Evolutionary conservation across 148 eudicot species (phyloP).

Genomic region (Vaccinium macrocarpon): DNA sequence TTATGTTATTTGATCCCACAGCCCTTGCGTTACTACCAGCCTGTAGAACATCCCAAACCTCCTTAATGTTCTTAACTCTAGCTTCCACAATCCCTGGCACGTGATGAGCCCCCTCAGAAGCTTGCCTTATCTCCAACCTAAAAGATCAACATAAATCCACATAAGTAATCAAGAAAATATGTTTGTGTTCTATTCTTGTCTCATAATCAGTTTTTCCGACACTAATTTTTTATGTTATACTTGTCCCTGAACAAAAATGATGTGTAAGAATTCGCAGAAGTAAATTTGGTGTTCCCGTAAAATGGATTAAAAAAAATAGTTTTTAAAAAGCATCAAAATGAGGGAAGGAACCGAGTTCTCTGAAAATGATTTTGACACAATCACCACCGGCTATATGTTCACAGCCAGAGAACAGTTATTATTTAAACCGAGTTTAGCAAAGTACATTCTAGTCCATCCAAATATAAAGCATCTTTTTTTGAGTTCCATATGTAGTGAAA

Average conservation of each 20-base stretch:
- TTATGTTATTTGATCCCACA: slow-evolving; percentile 90
- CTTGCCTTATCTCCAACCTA: slow-evolving; percentile 90
- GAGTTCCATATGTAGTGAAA: not conserved
- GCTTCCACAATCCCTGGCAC: slow-evolving; percentile 90
- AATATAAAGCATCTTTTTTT: slow-evolving; percentile 3
- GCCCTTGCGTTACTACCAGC: slow-evolving; percentile 82
- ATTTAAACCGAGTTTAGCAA: not conserved
- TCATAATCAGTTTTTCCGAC: not conserved
- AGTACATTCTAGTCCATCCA: not conserved
- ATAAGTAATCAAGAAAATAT: slow-evolving; percentile 8
- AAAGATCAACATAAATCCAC: not conserved
- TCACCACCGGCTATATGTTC: not conserved
- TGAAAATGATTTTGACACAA: not conserved
- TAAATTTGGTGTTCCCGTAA: not conserved
- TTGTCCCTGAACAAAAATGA: not conserved
- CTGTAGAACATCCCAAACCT: slow-evolving; percentile 86
- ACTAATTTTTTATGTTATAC: not conserved
- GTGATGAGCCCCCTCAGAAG: slow-evolving; percentile 73
- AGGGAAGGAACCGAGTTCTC: not conserved
- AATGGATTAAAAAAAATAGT: not conserved
- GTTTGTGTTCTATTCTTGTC: not conserved
- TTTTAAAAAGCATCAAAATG: not conserved
- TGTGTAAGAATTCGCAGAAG: not conserved
- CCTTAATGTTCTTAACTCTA: slow-evolving; percentile 52
- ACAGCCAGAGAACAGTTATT: not conserved